phyloP scores from a whole-genome alignment of 345 rosid genomes.

The Aethionema arabicum region DNA sequence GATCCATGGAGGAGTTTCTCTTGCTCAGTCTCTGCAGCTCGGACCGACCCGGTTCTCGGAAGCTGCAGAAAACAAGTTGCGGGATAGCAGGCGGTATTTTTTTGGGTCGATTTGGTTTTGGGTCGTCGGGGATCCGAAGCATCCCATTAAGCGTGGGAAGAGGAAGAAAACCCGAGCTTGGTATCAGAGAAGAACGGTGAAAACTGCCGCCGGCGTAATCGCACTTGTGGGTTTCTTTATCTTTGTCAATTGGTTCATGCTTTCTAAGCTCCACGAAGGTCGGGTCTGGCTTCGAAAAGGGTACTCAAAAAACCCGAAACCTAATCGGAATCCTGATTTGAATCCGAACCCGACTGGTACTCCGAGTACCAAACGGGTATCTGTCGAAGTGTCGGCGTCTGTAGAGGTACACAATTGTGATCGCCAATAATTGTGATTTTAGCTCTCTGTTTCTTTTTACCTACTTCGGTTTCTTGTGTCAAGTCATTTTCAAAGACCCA shows the following conservation, averaged over 20 bases:
- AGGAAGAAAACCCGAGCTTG: conserved; percentile 48
- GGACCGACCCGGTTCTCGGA: conserved; percentile 45
- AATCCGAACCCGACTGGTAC: conserved; percentile 9
- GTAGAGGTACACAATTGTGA: conserved; percentile 45
- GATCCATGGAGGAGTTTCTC: conserved; percentile 34
- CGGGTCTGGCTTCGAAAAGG: conserved; percentile 38
- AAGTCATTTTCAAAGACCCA: conserved; percentile 20
- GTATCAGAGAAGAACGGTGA: conserved; percentile 47
- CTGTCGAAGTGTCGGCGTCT: conserved; percentile 39
- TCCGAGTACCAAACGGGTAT: conserved; percentile 23
- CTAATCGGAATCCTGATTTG: conserved; percentile 5
- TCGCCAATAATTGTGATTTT: conserved; percentile 2
- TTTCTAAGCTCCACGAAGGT: conserved; percentile 58
- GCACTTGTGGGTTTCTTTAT: conserved; percentile 65
- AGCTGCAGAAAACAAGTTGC: conserved; percentile 21
- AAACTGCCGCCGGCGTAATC: conserved; percentile 44
- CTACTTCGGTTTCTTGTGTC: conserved; percentile 12
- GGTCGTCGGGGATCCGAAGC: conserved; percentile 39
- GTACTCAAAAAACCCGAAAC: conserved; percentile 31
- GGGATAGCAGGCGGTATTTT: conserved; percentile 20
- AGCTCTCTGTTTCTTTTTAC: not conserved
- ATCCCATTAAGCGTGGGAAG: conserved; percentile 40
- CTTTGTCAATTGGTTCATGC: conserved; percentile 73
- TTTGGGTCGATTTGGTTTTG: conserved; percentile 35
- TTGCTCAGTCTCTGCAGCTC: conserved; percentile 41